Evolutionary conservation across 345 rosid species (phyloP).

Genomic region (Heritiera fomes): DNA sequence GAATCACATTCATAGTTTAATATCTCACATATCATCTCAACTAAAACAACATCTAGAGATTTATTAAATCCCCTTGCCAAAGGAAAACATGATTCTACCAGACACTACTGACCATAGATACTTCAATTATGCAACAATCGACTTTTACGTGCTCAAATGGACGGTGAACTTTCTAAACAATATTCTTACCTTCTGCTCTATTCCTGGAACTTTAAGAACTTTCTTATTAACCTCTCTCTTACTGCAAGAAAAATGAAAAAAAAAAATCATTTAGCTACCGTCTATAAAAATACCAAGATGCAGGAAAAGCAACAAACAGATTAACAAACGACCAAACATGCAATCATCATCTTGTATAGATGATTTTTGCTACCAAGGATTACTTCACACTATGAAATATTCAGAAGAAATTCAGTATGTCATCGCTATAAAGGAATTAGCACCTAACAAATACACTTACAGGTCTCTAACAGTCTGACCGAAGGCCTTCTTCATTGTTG

Average conservation of each 20-base stretch:
- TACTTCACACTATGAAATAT: background rate
- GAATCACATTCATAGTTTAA: background rate
- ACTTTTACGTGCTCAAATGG: background rate
- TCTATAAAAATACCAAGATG: background rate
- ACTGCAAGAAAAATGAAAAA: slow-evolving; percentile 40
- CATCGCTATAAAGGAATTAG: background rate
- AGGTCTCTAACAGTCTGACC: slow-evolving; percentile 93
- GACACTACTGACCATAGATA: background rate
- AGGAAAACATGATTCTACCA: background rate
- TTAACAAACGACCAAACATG: background rate
- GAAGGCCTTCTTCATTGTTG: slow-evolving; percentile 84
- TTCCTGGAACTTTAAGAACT: slow-evolving; percentile 96
- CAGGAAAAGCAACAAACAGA: background rate
- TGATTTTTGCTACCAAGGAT: slow-evolving; percentile 7
- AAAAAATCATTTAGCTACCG: slow-evolving; percentile 2
- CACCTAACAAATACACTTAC: slow-evolving; percentile 44
- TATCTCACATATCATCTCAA: background rate
- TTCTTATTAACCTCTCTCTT: slow-evolving; percentile 96
- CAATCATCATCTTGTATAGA: background rate
- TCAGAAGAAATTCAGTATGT: background rate
- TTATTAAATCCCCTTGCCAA: background rate
- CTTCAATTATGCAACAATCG: background rate
- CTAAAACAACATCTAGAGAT: background rate
- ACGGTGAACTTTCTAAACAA: background rate
- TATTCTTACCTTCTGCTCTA: slow-evolving; percentile 82